Evolutionary conservation across 2,329 filamentous ascomycete species (phyloP).

Genomic region (Cladosporium sp.): DNA sequence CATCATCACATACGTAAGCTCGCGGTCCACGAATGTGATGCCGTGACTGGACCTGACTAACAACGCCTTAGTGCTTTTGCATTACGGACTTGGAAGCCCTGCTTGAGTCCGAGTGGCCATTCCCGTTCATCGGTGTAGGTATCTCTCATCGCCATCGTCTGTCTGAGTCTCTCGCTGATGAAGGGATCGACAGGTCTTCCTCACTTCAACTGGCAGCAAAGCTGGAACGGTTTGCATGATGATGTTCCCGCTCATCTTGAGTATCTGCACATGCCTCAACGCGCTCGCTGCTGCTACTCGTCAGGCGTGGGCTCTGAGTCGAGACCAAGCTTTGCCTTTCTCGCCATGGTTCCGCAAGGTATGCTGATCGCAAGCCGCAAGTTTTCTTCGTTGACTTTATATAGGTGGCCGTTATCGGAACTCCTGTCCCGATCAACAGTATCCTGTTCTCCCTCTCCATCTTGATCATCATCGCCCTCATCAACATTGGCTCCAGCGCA

Average conservation of each 20-base stretch:
- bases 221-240: constrained; percentile 7
- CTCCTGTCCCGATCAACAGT: constrained; percentile 21
- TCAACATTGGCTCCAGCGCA: constrained; percentile 6
- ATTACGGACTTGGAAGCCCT: constrained; percentile 7
- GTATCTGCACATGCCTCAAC: constrained; percentile 8
- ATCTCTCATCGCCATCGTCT: background rate
- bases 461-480: constrained; percentile 19
- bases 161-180: no score
- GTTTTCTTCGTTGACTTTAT: background rate
- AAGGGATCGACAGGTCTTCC: constrained; percentile 3
- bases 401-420: constrained; percentile 10
- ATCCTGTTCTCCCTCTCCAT: constrained; percentile 22
- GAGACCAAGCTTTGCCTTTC: constrained; percentile 8
- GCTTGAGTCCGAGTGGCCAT: constrained; percentile 2
- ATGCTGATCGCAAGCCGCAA: background rate
- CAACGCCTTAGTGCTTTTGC: background rate
- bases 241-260: constrained; percentile 2
- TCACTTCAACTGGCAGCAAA: background rate
- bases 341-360: constrained; percentile 9
- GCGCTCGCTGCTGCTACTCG: constrained; percentile 6
- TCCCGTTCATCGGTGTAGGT: constrained; percentile 9
- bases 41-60: constrained; percentile 17
- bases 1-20: constrained; percentile 20
- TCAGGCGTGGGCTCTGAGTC: constrained; percentile 7
- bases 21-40: background rate